phyloP scores from a whole-genome alignment of 1,139 yeast species.

The Zygosaccharomyces sapae region DNA sequence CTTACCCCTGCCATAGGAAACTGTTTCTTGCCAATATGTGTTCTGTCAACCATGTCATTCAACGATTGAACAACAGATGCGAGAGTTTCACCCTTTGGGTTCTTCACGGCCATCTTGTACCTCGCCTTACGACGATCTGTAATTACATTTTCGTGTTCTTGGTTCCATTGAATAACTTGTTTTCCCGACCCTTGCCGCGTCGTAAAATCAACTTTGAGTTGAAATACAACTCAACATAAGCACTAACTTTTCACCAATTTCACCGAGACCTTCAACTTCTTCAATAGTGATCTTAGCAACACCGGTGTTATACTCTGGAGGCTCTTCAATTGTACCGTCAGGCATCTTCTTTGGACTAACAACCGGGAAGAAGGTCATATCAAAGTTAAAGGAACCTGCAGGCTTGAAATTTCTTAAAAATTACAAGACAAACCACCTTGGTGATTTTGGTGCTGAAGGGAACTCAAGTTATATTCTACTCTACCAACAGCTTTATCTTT shows the following conservation, averaged over 20 bases:
- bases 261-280: slow-evolving; percentile 29
- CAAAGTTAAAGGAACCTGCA: slow-evolving; percentile 69
- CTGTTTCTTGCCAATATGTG: slow-evolving; percentile 77
- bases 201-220: slow-evolving; percentile 56
- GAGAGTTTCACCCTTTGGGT: slow-evolving; percentile 54
- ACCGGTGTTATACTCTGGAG: slow-evolving; percentile 93
- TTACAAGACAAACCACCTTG: slow-evolving; percentile 52
- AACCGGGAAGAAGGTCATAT: slow-evolving; percentile 73
- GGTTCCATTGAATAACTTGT: slow-evolving; percentile 66
- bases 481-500: slow-evolving; percentile 81
- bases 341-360: slow-evolving; percentile 69
- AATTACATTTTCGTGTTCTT: slow-evolving; percentile 65
- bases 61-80: slow-evolving; percentile 63
- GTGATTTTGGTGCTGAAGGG: slow-evolving; percentile 52
- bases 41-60: slow-evolving; percentile 68
- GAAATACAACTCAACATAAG: slow-evolving; percentile 66
- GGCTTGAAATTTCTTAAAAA: slow-evolving; percentile 71
- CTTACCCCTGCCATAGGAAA: slow-evolving; percentile 57
- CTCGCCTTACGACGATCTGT: slow-evolving; percentile 67
- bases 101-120: slow-evolving; percentile 62
- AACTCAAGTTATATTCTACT: slow-evolving; percentile 69
- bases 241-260: slow-evolving; percentile 46
- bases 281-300: slow-evolving; percentile 53
- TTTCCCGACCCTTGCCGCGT: slow-evolving; percentile 59
- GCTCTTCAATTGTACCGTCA: slow-evolving; percentile 81